Base-by-base conservation (phyloP, 228 moss, liverwort and hornwort genomes). In the Sphagnum fallax region DNA sequence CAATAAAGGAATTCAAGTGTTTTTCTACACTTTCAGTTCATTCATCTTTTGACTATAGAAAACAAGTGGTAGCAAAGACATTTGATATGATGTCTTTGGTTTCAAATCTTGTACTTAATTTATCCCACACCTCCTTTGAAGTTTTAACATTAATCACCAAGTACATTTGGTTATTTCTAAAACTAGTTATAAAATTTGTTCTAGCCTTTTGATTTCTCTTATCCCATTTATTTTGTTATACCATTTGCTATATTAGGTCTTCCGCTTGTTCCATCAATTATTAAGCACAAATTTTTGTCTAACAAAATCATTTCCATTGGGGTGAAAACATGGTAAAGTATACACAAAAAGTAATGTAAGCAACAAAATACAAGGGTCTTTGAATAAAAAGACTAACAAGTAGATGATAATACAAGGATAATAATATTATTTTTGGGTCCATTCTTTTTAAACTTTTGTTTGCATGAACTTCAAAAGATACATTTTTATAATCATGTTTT, bases 221-320 rank as follows among this genome's bases (percentile, higher is more conserved):
- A 49, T 64, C 13, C 64, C 49, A 64, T 7, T 8, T 12, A 10
- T 2, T 4, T 48, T 47, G 32, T 32, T 32, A 32, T 32, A 13
- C 13, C 16, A 2, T 47, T 49, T 47, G 64, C 5, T 64, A 16
- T 47, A 47, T 7, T 47, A 47, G 64, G 64, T 49, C 64, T 64
- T 4, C 8, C 64, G 5, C 49, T 16, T 49, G 64, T 47, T 6
- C 10, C 8, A 62, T 8, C 62, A 8, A 48, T 49, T 16, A 64
- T 4, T 48, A 5, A 47, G 48, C 64, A 64, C 64, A 64, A 47
- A 49, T 64, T 49, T 10, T 73, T 88, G 81, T 82, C 93, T 47
- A 32, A 32, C 32, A 32, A 32, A 32, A 32, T 32, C 32, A 32
- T 32, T 32, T 32, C 32, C 32, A 32, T 32, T 2, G 32, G 32